Conservation (phyloP, 208 protist species). For the Leishmania major region DNA sequence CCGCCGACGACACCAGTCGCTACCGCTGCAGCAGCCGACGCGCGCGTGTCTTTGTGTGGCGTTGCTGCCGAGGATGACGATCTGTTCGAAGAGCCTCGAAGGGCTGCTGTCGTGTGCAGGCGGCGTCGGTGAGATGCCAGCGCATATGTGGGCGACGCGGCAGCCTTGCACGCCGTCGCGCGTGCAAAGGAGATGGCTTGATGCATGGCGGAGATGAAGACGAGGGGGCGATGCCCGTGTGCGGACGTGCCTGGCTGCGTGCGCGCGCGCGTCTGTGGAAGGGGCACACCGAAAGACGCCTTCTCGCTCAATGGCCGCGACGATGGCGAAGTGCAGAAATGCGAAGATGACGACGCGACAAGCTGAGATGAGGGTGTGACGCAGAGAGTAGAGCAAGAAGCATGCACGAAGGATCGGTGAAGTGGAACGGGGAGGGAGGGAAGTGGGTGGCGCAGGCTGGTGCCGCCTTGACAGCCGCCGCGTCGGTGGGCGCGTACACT, state of each 20-base stretch:
- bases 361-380: background rate
- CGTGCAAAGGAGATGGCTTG: background rate
- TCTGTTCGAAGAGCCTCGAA: background rate
- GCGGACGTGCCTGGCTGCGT: background rate
- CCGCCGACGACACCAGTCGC: background rate
- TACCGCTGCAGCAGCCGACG: background rate
- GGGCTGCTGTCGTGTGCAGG: conserved; percentile 1
- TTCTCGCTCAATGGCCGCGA: background rate
- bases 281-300: background rate
- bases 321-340: background rate
- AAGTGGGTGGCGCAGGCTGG: background rate
- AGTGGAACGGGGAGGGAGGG: background rate
- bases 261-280: background rate
- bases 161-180: background rate
- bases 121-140: background rate
- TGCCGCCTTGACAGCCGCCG: background rate
- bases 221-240: background rate
- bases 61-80: background rate
- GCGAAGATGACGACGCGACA: background rate
- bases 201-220: background rate
- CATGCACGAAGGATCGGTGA: background rate
- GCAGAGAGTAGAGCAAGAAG: background rate
- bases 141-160: background rate
- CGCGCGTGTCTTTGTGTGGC: background rate
- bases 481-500: background rate